These are phyloP conservation scores for Paraglomus occultum DNA, from an alignment of 192 early-diverging fungal species.

Conservation along the genomic window DNA sequence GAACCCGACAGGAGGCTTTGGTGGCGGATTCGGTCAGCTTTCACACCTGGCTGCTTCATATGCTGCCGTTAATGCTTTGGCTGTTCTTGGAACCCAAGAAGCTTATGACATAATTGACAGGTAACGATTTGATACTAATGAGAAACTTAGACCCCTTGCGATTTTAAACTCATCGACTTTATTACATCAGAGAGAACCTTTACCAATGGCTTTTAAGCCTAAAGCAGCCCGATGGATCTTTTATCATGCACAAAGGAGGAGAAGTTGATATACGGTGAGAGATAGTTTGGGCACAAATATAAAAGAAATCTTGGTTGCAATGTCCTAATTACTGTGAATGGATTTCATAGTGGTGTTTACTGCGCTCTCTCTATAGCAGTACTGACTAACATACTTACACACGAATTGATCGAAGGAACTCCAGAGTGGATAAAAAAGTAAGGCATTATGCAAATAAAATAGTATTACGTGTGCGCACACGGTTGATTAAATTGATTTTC, in stretches of 20 bases:
- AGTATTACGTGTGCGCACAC: not conserved
- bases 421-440: conserved; percentile 67
- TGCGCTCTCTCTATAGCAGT: conserved; percentile 79
- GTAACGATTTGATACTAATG: conserved; percentile 11
- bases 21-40: conserved; percentile 82
- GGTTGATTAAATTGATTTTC: not conserved
- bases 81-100: conserved; percentile 72
- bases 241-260: conserved; percentile 86
- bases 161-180: conserved; percentile 3
- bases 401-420: conserved; percentile 63
- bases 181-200: conserved; percentile 49
- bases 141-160: not conserved
- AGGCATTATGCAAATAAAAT: not conserved
- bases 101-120: conserved; percentile 66
- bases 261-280: conserved; percentile 83
- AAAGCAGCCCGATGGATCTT: conserved; percentile 88
- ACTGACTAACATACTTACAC: conserved; percentile 80
- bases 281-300: not conserved
- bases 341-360: conserved; percentile 66
- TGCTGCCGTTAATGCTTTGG: conserved; percentile 81
- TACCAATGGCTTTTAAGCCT: conserved; percentile 75
- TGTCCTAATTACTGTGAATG: not conserved
- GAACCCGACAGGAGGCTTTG: conserved; percentile 75
- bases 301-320: not conserved
- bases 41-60: conserved; percentile 88